These are phyloP conservation scores for Diaporthe sp. DNA, from an alignment of 2,329 filamentous ascomycete genomes.

Conservation along the genomic window DNA sequence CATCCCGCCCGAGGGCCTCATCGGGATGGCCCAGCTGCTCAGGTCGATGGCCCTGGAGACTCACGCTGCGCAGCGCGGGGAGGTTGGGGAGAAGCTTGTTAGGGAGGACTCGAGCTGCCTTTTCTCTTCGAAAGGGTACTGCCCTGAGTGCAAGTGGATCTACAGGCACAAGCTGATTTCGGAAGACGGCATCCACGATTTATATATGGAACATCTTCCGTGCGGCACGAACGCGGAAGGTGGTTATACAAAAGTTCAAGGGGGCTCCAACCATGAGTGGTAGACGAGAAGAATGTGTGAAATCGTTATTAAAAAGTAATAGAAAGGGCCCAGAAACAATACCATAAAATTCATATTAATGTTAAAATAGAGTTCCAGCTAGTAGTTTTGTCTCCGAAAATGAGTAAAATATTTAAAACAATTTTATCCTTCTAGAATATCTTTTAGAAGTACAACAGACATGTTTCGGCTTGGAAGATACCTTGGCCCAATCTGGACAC, in stretches of 20 bases:
- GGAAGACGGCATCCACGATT: neutral
- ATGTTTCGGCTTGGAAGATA: too few relatives aligned
- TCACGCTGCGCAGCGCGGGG: neutral
- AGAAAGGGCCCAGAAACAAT: too few relatives aligned
- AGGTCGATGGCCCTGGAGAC: slow-evolving; percentile 70
- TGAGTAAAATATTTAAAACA: too few relatives aligned
- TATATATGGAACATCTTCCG: slow-evolving; percentile 8
- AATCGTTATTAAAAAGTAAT: too few relatives aligned
- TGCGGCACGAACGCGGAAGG: neutral
- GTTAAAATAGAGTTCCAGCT: too few relatives aligned
- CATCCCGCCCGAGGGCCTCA: slow-evolving; percentile 25
- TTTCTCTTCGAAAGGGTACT: slow-evolving; percentile 2
- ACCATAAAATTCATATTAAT: too few relatives aligned
- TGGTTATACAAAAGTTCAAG: neutral
- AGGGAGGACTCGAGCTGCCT: neutral
- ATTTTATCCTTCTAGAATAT: too few relatives aligned
- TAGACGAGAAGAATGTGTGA: neutral
- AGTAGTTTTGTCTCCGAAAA: too few relatives aligned
- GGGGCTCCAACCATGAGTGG: too few relatives aligned
- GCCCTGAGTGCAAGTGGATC: slow-evolving; percentile 13
- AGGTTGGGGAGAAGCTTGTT: neutral
- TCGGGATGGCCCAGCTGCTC: slow-evolving; percentile 35
- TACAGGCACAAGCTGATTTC: neutral
- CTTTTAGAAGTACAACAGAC: too few relatives aligned
- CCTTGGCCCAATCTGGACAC: too few relatives aligned